Evolutionary conservation across 352 stramenopile genomes (phyloP), one percentile per base, ranked within the genome.

Genomic region (Phytophthora kernoviae): DNA sequence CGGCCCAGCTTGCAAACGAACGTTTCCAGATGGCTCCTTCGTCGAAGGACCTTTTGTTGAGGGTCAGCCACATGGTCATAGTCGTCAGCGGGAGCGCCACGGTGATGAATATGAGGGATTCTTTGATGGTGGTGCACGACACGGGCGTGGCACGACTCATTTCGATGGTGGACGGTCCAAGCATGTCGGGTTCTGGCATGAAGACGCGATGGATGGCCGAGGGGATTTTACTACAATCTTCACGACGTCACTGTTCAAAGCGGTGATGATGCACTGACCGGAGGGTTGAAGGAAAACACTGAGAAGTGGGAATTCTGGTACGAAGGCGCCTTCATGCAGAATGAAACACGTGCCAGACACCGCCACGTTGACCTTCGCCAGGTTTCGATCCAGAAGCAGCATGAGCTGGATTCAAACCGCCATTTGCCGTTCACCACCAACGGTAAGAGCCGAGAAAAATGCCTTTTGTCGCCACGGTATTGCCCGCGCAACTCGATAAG

Each of bases 241-340:
- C 39, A 56, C 27, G 18, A 58, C 24, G 32, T 36, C 5, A 40
- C 5, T 15, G 12, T 4, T 39, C 18, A 15, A 43, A 41, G 34
- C 17, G 4, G 0, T 39, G 33, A 54, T 18, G 10, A 55, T 43
- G 41, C 27, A 44, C 24, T 9, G 24, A 14, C 9, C 36, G 40
- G 40, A 24, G 46, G 58, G 34, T 41, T 34, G 37, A 39, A 43
- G 1, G 49, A 62, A 39, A 50, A 50, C 6, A 71, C 14, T 18
- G 30, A 41, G 10, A 58, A 70, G 4, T 87, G 77, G 73, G 78
- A 87, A 22, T 88, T 82, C 32, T 86, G 69, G 77, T 91, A 91
- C 51, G 82, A 91, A 87, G 82, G 79, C 10, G 77, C 63, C n/a
- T 90, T 90, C 47, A 58, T 85, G 20, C 64, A 87, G 36, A 77